Conservation (phyloP, 768 basidiomycete genomes). For the Megacollybia marginata region DNA sequence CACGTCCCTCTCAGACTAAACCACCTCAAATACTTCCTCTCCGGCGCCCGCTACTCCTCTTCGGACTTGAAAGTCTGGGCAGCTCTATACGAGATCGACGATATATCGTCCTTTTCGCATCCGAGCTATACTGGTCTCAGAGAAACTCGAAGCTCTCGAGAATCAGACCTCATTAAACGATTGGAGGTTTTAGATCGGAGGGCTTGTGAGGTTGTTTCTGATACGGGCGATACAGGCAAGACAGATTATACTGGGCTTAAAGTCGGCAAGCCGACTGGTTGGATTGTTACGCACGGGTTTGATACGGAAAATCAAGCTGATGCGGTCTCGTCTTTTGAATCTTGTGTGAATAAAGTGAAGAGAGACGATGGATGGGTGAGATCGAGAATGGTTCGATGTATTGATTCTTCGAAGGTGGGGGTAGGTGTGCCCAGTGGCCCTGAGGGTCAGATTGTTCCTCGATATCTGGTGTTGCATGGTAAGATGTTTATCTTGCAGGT, state of each 20-base stretch:
- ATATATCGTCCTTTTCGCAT: constrained; percentile 31
- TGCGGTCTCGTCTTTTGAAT: constrained; percentile 17
- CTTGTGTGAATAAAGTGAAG: constrained; percentile 9
- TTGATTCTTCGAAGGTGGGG: constrained; percentile 33
- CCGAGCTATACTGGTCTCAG: constrained; percentile 37
- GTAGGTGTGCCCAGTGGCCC: constrained; percentile 15
- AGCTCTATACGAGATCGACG: constrained; percentile 43
- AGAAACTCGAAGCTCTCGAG: constrained; percentile 34
- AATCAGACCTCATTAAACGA: constrained; percentile 30
- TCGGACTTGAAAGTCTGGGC: constrained; percentile 37
- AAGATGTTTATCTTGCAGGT: background rate
- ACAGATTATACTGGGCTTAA: constrained; percentile 25
- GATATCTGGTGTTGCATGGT: constrained; percentile 37
- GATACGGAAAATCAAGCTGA: constrained; percentile 5
- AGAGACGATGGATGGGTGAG: constrained; percentile 29
- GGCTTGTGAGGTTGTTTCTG: constrained; percentile 26
- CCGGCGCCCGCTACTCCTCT: constrained; percentile 38
- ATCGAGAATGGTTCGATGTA: constrained; percentile 29
- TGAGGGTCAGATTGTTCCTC: constrained; percentile 25
- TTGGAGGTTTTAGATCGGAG: constrained; percentile 39
- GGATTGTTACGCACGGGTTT: constrained; percentile 25
- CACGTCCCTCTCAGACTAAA: constrained; percentile 45
- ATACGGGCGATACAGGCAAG: constrained; percentile 29
- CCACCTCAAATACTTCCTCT: constrained; percentile 36
- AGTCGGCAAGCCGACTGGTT: constrained; percentile 20